Evolutionary conservation across 2,329 filamentous ascomycete genomes (phyloP).

Genomic region (Talaromyces amestolkiae): DNA sequence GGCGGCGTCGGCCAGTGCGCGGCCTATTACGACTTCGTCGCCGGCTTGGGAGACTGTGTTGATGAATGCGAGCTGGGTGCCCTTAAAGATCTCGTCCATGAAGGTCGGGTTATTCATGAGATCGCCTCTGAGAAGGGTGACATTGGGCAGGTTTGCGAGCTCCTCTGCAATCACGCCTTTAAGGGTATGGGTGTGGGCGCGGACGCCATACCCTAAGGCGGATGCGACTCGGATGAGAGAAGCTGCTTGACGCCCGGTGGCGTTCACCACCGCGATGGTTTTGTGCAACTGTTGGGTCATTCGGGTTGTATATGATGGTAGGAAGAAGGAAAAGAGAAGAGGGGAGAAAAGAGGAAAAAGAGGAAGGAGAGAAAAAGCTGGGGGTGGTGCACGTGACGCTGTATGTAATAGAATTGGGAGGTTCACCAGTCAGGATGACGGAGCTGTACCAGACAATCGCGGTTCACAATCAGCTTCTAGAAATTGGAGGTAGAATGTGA

Average conservation of each 20-base stretch:
- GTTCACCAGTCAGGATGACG: constrained; percentile 14
- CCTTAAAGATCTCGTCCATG: constrained; percentile 75
- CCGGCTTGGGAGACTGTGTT: constrained; percentile 93
- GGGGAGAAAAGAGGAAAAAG: background rate
- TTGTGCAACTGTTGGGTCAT: constrained; percentile 56
- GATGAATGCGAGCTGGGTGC: constrained; percentile 87
- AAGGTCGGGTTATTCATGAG: constrained; percentile 69
- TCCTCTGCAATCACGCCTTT: constrained; percentile 87
- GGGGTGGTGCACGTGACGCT: constrained; percentile 11
- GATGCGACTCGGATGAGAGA: constrained; percentile 92
- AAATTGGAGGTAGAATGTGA: no score
- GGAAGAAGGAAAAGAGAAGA: background rate
- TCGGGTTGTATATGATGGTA: constrained; percentile 21
- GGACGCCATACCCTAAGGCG: constrained; percentile 88
- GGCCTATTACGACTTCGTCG: constrained; percentile 86
- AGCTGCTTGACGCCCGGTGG: constrained; percentile 90
- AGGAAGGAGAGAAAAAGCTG: background rate
- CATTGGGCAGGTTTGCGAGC: constrained; percentile 76
- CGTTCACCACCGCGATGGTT: constrained; percentile 92
- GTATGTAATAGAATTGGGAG: constrained; percentile 1
- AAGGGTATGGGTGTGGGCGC: constrained; percentile 83
- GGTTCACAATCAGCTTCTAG: background rate
- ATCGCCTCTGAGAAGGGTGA: constrained; percentile 67
- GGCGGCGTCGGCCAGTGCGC: constrained; percentile 82
- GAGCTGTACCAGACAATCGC: background rate